These are phyloP conservation scores for Boletus edulis DNA, from an alignment of 768 basidiomycete genomes.

Conservation along the genomic window DNA sequence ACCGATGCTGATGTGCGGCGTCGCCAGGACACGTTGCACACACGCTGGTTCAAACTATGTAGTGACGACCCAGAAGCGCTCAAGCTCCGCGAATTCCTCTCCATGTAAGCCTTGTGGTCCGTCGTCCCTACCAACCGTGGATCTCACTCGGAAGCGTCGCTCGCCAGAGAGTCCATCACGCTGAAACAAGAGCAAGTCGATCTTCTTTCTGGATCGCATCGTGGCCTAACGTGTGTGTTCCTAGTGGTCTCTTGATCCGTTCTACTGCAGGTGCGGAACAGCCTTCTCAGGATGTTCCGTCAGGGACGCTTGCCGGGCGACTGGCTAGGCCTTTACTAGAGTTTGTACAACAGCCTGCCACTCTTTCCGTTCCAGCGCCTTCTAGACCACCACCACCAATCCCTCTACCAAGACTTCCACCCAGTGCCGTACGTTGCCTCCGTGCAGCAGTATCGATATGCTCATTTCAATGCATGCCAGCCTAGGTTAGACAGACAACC, in stretches of 20 bases:
- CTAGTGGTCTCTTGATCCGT: constrained; percentile 14
- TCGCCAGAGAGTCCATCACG: constrained; percentile 20
- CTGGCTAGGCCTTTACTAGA: neutral
- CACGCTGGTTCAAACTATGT: constrained; percentile 25
- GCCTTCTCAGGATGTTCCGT: constrained; percentile 3
- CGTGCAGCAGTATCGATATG: too few relatives aligned
- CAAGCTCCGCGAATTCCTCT: constrained; percentile 24
- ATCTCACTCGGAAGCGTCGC: constrained; percentile 6
- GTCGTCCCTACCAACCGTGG: neutral
- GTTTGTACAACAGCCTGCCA: neutral
- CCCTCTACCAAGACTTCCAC: constrained; percentile 1
- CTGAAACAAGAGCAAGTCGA: constrained; percentile 23
- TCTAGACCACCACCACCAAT: neutral
- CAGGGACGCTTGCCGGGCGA: neutral
- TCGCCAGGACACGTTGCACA: constrained; percentile 21
- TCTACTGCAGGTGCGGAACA: constrained; percentile 5
- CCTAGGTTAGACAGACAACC: constrained; percentile 14
- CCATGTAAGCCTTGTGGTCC: constrained; percentile 22
- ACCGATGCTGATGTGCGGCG: neutral
- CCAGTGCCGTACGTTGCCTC: constrained; percentile 9
- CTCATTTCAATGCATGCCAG: constrained; percentile 4
- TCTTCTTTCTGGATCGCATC: neutral
- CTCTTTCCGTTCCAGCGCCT: neutral
- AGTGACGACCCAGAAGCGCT: constrained; percentile 22
- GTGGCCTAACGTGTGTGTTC: neutral